These are phyloP conservation scores for Metschnikowia vanudenii DNA, from an alignment of 805 yeast species.

Conservation along the genomic window DNA sequence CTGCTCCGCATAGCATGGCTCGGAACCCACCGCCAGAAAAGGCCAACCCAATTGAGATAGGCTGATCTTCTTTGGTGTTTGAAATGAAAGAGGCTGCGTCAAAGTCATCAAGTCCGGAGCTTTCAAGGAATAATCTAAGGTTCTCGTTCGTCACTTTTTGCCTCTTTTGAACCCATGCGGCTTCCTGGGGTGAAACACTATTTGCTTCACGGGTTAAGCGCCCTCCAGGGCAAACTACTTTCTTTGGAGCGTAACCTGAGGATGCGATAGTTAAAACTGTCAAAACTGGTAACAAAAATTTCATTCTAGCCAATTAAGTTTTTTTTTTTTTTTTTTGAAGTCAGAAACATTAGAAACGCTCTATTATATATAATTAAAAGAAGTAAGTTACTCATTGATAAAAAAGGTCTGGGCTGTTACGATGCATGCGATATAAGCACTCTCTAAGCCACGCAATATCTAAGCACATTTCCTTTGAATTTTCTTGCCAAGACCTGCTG, in stretches of 20 bases:
- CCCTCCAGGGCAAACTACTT: constrained; percentile 6
- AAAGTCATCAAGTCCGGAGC: constrained; percentile 8
- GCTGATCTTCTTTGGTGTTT: constrained; percentile 1
- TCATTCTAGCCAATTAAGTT: constrained; percentile 1
- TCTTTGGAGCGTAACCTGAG: constrained; percentile 7
- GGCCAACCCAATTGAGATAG: constrained; percentile 9
- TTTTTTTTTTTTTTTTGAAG: too few relatives aligned
- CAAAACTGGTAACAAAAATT: background rate
- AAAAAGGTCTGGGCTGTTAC: too few relatives aligned
- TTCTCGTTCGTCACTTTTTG: background rate
- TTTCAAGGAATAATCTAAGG: constrained; percentile 7
- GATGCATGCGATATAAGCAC: too few relatives aligned
- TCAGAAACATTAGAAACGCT: too few relatives aligned
- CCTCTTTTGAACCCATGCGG: constrained; percentile 7
- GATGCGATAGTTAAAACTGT: background rate
- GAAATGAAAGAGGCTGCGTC: constrained; percentile 6
- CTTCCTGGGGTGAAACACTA: constrained; percentile 3
- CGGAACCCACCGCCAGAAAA: constrained; percentile 15
- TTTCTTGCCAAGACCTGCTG: too few relatives aligned
- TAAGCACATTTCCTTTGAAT: too few relatives aligned
- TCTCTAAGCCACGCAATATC: too few relatives aligned
- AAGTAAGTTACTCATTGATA: background rate
- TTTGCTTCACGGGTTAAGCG: constrained; percentile 11
- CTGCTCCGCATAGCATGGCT: constrained; percentile 15
- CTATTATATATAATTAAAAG: too few relatives aligned